A percentile compares a stretch with the other conserved stretches of the same genome.
Evolutionary conservation across 73 alveolate species (phyloP).

Genomic region (Tetrahymena malaccensis): DNA sequence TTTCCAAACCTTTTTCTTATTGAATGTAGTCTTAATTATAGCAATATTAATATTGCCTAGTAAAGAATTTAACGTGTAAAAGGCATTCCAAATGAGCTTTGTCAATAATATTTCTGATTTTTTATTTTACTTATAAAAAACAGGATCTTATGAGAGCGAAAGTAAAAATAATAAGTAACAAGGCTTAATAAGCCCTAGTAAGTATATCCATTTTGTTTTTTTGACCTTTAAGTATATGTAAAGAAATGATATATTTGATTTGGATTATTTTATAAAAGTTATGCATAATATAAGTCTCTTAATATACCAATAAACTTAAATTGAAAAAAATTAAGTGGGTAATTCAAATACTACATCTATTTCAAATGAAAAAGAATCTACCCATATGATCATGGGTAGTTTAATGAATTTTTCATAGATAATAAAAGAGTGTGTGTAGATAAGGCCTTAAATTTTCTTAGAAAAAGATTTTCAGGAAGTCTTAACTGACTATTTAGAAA

Average conservation of each 20-base stretch:
- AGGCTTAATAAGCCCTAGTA: background rate
- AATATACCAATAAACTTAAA: background rate
- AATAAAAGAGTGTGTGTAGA: background rate
- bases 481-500: background rate
- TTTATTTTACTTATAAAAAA: background rate
- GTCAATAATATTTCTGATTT: background rate
- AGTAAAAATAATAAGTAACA: background rate
- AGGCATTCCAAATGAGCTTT: background rate
- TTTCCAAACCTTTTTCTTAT: background rate
- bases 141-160: background rate
- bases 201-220: background rate
- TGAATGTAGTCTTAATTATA: background rate
- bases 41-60: background rate
- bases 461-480: background rate
- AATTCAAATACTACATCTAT: background rate
- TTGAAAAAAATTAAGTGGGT: background rate
- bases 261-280: background rate
- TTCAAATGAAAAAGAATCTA: background rate
- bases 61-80: background rate
- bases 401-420: background rate
- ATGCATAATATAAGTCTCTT: background rate
- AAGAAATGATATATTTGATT: background rate
- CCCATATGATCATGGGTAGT: background rate
- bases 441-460: background rate
- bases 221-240: background rate